Evolutionary conservation across 257 asterid genomes (phyloP).

Genomic region (Schizonepeta tenuifolia): DNA sequence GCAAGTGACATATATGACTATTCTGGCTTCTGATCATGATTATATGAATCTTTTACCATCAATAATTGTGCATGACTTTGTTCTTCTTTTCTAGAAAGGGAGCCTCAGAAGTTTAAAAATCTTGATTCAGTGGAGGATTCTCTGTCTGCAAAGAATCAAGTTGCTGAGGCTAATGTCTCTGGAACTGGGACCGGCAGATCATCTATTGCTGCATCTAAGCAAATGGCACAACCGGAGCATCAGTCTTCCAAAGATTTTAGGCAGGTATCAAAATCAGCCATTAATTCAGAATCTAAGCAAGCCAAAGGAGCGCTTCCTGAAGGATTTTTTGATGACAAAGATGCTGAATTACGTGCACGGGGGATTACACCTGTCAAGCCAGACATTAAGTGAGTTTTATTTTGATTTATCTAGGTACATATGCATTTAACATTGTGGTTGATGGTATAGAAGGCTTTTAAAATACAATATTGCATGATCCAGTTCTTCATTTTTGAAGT

Average conservation of each 20-base stretch:
- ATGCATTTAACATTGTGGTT: not conserved
- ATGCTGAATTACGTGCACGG: constrained; percentile 92
- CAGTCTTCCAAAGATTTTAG: constrained; percentile 42
- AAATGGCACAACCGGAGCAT: constrained; percentile 33
- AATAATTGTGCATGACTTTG: constrained; percentile 22
- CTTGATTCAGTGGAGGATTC: constrained; percentile 38
- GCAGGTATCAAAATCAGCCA: constrained; percentile 40
- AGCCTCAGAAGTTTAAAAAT: constrained; percentile 37
- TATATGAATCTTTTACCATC: not conserved
- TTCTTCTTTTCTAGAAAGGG: constrained; percentile 34
- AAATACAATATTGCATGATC: constrained; percentile 4
- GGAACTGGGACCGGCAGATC: constrained; percentile 41
- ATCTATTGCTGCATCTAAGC: constrained; percentile 29
- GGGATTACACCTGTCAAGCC: constrained; percentile 89
- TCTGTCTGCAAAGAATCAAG: constrained; percentile 42
- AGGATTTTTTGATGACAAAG: constrained; percentile 92
- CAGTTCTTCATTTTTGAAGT: not conserved
- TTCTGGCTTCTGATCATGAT: constrained; percentile 17
- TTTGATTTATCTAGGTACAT: not conserved
- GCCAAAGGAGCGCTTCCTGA: constrained; percentile 78
- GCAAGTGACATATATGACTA: constrained; percentile 6
- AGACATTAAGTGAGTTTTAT: constrained; percentile 76
- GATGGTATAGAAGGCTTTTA: constrained; percentile 7
- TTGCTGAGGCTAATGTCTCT: constrained; percentile 38
- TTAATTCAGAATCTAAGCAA: constrained; percentile 61